Percentiles rank a stretch among this genome's conserved stretches.
phyloP scores from a whole-genome alignment of 352 stramenopile species.

The Phytophthora sp. region DNA sequence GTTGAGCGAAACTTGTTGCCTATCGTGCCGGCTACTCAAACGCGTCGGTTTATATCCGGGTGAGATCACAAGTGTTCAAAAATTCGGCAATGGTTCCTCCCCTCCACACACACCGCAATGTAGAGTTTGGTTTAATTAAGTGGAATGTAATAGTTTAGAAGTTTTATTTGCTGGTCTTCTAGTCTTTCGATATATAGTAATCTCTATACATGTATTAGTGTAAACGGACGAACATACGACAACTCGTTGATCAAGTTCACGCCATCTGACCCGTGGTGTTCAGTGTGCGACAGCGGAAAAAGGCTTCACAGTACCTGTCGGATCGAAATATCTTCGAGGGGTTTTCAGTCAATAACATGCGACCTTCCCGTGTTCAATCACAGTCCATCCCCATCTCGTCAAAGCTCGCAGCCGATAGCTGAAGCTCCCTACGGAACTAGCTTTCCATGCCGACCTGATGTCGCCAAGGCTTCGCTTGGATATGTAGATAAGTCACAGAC shows the following conservation, averaged over 20 bases:
- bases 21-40: too few species aligned
- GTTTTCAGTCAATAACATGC: constrained; percentile 18
- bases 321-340: constrained; percentile 30
- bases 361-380: constrained; percentile 19
- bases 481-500: constrained; percentile 2
- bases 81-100: too few species aligned
- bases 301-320: constrained; percentile 23
- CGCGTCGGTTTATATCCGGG: too few species aligned
- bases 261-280: too few species aligned
- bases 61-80: too few species aligned
- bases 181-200: too few species aligned
- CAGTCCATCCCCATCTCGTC: constrained; percentile 32
- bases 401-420: constrained; percentile 28
- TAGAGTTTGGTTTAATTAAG: too few species aligned
- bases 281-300: constrained; percentile 14
- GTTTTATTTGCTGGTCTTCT: too few species aligned
- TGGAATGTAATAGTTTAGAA: too few species aligned
- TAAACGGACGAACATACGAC: neutral
- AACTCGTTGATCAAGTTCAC: neutral
- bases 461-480: neutral
- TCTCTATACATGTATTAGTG: neutral
- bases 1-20: too few species aligned
- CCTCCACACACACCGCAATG: too few species aligned
- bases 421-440: constrained; percentile 1
- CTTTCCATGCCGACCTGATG: constrained; percentile 11